Evolutionary conservation across 1,284 basidiomycete genomes (phyloP), one percentile per base, ranked within the genome.

Genomic region (Tilletia caries): DNA sequence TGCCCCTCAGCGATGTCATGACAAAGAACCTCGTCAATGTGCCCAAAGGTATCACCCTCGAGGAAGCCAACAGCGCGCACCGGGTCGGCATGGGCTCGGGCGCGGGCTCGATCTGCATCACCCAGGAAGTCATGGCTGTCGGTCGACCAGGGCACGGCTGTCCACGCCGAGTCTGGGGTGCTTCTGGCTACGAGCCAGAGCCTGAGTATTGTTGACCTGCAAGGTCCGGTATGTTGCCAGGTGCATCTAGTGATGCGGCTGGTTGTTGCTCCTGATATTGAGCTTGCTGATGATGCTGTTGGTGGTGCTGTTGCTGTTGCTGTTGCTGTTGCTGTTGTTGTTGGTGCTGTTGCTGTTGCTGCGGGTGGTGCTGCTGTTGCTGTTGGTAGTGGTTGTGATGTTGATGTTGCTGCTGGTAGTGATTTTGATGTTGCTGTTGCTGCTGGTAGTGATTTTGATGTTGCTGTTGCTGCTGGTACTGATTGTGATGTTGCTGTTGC

Each of bases 71-170:
- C 86, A 87, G 98, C 79, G 95, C 88, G 48, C 88, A 98, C 12
- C 91, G 93, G 64, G 88, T 98, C 58, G 96, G 95, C 67, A 98
- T 98, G 95, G 95, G 95, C 66, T 92, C n/a, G n/a, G n/a, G n/a
- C n/a, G n/a, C 91, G 15, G 95, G 95, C n/a, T 96, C 93, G 13
- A 98, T 98, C 82, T 98, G 95, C 84, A 98, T 98, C 85, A 98
- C 95, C 3, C 95, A 98, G 85, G 95, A 98, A 84, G 92, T 98
- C 79, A 98, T 98, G 92, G 95, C 96, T n/a, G 95, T 98, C 68
- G 96, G 95, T 37, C 90, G 95, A 41, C 1, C 95, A 98, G 85
- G 95, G 95, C 13, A 95, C 95, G 0, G 95, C 96, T 15, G 94
- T 98, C 15, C 91, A 92, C 84, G 90, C 92, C 60, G 95, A n/a